Evolutionary conservation across 2,329 filamentous ascomycete species (phyloP).

Genomic region (Drechslerella dactyloides): DNA sequence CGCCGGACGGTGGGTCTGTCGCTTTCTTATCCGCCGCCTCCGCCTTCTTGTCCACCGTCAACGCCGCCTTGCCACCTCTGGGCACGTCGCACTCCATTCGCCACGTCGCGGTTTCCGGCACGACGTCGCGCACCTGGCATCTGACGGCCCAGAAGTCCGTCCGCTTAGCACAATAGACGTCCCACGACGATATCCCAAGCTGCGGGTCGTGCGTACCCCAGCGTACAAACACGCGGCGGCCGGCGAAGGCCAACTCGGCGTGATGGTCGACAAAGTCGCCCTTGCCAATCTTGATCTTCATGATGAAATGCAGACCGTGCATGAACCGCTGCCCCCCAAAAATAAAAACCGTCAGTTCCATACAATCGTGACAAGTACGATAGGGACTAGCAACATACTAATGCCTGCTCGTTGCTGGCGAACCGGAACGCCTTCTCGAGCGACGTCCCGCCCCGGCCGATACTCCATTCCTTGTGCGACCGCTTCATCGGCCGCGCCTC

Average conservation of each 20-base stretch:
- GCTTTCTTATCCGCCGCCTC: too few relatives aligned
- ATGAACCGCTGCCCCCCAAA: conserved; percentile 11
- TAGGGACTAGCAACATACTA: conserved; percentile 6
- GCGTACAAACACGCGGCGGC: conserved; percentile 28
- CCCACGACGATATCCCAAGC: conserved; percentile 32
- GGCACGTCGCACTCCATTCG: conserved; percentile 9
- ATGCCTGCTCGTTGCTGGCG: conserved; percentile 7
- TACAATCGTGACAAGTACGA: not conserved
- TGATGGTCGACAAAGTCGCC: conserved; percentile 26
- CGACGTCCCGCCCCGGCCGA: conserved; percentile 19
- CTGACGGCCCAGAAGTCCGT: conserved; percentile 29
- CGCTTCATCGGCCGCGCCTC: conserved; percentile 29
- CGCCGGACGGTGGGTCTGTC: too few relatives aligned
- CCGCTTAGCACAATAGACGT: conserved; percentile 27
- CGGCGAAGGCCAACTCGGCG: conserved; percentile 16
- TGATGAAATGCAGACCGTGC: conserved; percentile 9
- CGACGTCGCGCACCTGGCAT: conserved; percentile 35
- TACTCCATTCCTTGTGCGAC: conserved; percentile 25
- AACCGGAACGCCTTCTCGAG: conserved; percentile 44
- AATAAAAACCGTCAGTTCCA: not conserved
- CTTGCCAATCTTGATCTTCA: conserved; percentile 31
- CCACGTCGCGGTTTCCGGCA: conserved; percentile 38
- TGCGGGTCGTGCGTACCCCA: conserved; percentile 38
- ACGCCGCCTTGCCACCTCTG: not conserved
- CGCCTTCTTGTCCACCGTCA: too few relatives aligned